Evolutionary conservation across 1,284 basidiomycete species (phyloP), one percentile per base, ranked within the genome.

Genomic region (Gymnopus androsaceus): DNA sequence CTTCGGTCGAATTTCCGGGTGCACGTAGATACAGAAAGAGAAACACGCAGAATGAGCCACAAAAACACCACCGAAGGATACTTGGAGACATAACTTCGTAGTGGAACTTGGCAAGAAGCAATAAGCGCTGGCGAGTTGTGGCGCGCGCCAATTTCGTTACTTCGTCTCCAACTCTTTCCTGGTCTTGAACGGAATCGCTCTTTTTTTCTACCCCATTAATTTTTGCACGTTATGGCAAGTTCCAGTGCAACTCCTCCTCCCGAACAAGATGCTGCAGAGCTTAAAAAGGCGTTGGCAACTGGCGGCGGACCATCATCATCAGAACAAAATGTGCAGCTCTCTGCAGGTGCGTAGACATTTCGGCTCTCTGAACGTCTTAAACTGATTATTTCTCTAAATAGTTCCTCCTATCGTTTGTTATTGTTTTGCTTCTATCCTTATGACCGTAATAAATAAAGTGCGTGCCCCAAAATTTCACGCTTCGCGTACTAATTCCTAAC

Each of bases 391-490:
- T 42, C 30, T 25, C 38, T 25, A 6, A n/a, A 23, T 19, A 83
- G 87, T 88, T 33, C 78, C 90, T 8, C 87, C 95, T 30, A 90
- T 98, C 61, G 61, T 91, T 57, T 92, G 89, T 67, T 99, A 99
- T 73, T 99, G 97, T 69, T 64, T 90, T 27, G 94, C 96, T 2
- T 95, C 93, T 38, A 98, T 99, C 66, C 78, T 95, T 55, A 99
- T 99, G 97, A 99, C 97, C 0, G 84, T 99, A 46, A 86, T 98
- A 59, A 98, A 98, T 81, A 98, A 99, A 81, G 94, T 94, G 60
- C 44, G 79, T 69, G 4, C 23, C 34, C 48, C 15, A 14, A 33
- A n/a, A 45, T 23, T 40, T 49, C n/a, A 8, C 28, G 34, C 14
- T 36, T 48, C 21, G 27, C 21, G 17, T 19, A 23, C 34, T 15